phyloP scores from a whole-genome alignment of 2,329 filamentous ascomycete genomes.

The Verticillium longisporum region DNA sequence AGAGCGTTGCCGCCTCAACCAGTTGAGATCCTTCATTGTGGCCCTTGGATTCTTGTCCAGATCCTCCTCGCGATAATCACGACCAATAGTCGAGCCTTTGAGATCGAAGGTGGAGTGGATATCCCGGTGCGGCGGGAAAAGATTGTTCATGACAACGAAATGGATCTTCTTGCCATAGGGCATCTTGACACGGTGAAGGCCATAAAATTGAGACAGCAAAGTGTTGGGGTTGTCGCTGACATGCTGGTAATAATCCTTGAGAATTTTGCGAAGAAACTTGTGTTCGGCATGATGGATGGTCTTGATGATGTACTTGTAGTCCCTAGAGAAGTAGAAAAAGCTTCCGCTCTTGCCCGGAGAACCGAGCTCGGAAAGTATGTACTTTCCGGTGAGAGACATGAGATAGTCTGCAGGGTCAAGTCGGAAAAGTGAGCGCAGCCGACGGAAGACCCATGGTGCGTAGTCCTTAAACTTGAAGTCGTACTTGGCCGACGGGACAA shows the following conservation, averaged over 20 bases:
- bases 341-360: constrained; percentile 97
- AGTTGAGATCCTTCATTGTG: constrained; percentile 94
- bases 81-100: constrained; percentile 91
- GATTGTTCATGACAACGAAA: constrained; percentile 99
- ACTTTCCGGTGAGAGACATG: constrained; percentile 96
- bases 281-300: constrained; percentile 96
- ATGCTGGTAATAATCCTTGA: constrained; percentile 90
- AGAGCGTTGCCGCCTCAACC: constrained; percentile 78
- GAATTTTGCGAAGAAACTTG: constrained; percentile 75
- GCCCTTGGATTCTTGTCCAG: constrained; percentile 83
- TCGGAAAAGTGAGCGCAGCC: constrained; percentile 78
- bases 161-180: constrained; percentile 97
- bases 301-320: constrained; percentile 99
- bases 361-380: constrained; percentile 93
- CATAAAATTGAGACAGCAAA: constrained; percentile 94
- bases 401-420: constrained; percentile 96
- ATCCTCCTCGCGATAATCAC: constrained; percentile 85
- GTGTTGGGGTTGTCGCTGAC: constrained; percentile 93
- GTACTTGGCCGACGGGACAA: constrained; percentile 97
- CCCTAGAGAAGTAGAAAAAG: constrained; percentile 98
- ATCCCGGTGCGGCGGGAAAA: constrained; percentile 94
- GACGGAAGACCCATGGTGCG: constrained; percentile 98
- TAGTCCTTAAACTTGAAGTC: constrained; percentile 99
- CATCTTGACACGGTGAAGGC: constrained; percentile 94
- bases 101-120: constrained; percentile 96